Evolutionary conservation across 352 stramenopile species (phyloP).

Genomic region (Globisporangium splendens): DNA sequence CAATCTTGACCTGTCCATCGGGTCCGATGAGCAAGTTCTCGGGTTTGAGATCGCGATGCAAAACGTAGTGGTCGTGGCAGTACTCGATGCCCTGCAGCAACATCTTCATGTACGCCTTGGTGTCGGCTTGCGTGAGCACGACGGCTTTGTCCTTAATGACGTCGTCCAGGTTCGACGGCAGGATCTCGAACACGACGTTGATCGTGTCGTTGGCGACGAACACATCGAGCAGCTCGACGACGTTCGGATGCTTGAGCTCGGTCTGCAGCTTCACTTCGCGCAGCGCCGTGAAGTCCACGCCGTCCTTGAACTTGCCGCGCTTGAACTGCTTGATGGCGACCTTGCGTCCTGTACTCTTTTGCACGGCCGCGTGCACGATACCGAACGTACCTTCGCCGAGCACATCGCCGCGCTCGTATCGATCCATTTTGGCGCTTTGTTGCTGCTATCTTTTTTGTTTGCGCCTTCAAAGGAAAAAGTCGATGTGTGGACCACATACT

Average conservation of each 20-base stretch:
- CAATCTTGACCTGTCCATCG: constrained; percentile 83
- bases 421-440: constrained; percentile 45
- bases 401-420: constrained; percentile 69
- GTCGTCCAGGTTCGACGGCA: constrained; percentile 85
- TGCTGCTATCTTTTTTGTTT: no score
- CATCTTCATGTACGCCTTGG: constrained; percentile 90
- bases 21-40: constrained; percentile 84
- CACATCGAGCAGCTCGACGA: constrained; percentile 84
- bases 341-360: constrained; percentile 63
- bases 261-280: constrained; percentile 88
- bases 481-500: no score
- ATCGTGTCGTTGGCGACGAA: constrained; percentile 88
- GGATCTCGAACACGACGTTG: constrained; percentile 88
- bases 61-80: constrained; percentile 78
- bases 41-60: constrained; percentile 87
- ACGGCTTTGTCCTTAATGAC: constrained; percentile 89
- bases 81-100: constrained; percentile 72
- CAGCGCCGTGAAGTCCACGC: constrained; percentile 86
- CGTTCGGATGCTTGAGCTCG: constrained; percentile 83
- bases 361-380: constrained; percentile 78
- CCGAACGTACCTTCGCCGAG: constrained; percentile 88
- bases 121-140: constrained; percentile 77
- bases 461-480: no score
- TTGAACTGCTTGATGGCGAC: constrained; percentile 90
- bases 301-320: constrained; percentile 86